A percentile compares a stretch with the other conserved stretches of the same genome.
These are phyloP conservation scores for Candida xyloterini DNA, from an alignment of 805 yeast genomes.

Conservation along the genomic window DNA sequence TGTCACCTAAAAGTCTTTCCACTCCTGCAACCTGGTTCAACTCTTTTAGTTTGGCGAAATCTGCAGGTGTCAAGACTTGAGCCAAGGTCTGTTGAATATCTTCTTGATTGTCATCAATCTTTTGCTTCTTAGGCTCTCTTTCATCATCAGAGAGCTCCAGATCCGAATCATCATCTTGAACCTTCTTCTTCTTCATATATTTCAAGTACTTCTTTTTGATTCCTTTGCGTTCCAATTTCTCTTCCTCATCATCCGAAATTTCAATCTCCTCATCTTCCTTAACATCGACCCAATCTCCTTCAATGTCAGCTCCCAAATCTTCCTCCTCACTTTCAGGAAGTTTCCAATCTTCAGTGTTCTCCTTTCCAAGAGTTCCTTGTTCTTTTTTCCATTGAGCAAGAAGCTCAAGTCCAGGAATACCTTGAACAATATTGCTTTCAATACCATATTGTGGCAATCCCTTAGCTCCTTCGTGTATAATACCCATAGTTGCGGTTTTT, in stretches of 20 bases:
- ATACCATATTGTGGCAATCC: slow-evolving; percentile 69
- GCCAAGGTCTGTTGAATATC: slow-evolving; percentile 53
- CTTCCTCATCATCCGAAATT: slow-evolving; percentile 40
- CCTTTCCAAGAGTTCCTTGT: slow-evolving; percentile 52
- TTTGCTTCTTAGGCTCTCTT: slow-evolving; percentile 32
- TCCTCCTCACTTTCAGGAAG: slow-evolving; percentile 57
- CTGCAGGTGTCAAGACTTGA: slow-evolving; percentile 89
- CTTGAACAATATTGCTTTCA: slow-evolving; percentile 57
- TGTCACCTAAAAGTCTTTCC: slow-evolving; percentile 66
- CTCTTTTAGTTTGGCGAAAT: slow-evolving; percentile 92
- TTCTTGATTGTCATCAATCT: slow-evolving; percentile 36
- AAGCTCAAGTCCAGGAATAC: slow-evolving; percentile 88
- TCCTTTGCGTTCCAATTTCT: slow-evolving; percentile 33
- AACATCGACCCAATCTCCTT: slow-evolving; percentile 89
- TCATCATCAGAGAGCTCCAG: slow-evolving; percentile 49
- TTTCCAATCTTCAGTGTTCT: slow-evolving; percentile 60
- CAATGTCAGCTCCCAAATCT: slow-evolving; percentile 55
- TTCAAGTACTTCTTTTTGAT: slow-evolving; percentile 35
- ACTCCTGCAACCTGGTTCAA: slow-evolving; percentile 82
- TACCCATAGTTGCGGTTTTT: slow-evolving; percentile 79
- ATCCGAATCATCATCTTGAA: slow-evolving; percentile 42
- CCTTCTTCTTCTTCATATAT: slow-evolving; percentile 33
- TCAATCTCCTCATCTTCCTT: slow-evolving; percentile 78
- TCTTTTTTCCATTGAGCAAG: slow-evolving; percentile 80
- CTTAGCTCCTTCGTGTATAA: slow-evolving; percentile 54